Conservation (phyloP, 306 rosid genomes). For the Argentina anserina region DNA sequence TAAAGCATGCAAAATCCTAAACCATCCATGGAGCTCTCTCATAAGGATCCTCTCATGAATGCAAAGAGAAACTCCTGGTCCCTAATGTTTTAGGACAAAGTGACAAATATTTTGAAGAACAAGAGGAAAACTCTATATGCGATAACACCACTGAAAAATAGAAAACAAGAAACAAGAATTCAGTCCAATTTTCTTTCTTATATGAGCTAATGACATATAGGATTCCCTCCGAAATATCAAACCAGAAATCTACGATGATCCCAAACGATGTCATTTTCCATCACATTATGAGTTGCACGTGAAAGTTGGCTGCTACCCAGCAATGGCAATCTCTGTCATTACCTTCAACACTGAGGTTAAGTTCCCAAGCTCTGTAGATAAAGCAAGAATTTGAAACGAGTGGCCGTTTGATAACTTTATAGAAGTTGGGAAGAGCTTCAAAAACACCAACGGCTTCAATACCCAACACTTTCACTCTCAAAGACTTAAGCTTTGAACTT, state of each 20-base stretch:
- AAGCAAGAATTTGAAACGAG: constrained; percentile 54
- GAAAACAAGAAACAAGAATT: not conserved
- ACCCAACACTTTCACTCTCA: not conserved
- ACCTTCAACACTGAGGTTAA: constrained; percentile 6
- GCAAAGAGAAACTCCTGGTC: not conserved
- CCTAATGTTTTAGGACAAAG: not conserved
- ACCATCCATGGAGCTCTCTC: not conserved
- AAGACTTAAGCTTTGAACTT: not conserved
- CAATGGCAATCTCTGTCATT: constrained; percentile 35
- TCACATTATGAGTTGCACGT: not conserved
- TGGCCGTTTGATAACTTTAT: constrained; percentile 70
- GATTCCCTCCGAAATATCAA: not conserved
- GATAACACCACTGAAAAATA: not conserved
- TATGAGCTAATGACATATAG: not conserved
- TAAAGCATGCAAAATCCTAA: not conserved
- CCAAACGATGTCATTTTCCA: not conserved
- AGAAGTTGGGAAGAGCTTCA: constrained; percentile 10
- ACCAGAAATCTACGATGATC: not conserved
- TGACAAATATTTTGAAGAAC: not conserved
- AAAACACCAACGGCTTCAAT: constrained; percentile 10
- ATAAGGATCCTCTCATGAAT: not conserved
- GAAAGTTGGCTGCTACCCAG: not conserved
- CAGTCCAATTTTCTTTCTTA: not conserved
- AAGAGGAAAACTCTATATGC: not conserved
- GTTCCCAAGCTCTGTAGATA: constrained; percentile 1